Base-by-base conservation (phyloP, 2,329 filamentous ascomycete genomes). In the Beauveria brongniartii region DNA sequence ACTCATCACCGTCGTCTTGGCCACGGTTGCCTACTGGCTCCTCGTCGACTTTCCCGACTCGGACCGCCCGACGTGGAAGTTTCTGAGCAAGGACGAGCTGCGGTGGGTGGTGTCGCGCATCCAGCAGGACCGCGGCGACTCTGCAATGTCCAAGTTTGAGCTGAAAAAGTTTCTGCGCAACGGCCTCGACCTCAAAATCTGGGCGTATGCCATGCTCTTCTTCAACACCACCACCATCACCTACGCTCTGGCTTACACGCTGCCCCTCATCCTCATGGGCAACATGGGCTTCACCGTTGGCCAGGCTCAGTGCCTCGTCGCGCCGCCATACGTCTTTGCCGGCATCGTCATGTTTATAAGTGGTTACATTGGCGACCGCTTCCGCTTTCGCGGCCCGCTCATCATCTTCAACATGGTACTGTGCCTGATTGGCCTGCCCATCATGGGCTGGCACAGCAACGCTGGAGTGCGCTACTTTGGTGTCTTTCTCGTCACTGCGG, bases 201-300 rank as follows among this genome's bases (percentile, higher is more conserved):
- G 86, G 86, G 78, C 72, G 0, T 88, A 85, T 66, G 83, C 79
- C 59, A 66, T 85, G 65, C 78, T 86, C 66, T 83, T 82, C 69
- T 84, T 85, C 75, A 84, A 83, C 71, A 82, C 83, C 2, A 91
- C 89, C 0, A 89, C 88, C 12, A 82, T 90, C 55, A 81, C 82
- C 1, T 94, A 94, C 70, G 85, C 89, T 0, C 81, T 94, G 9
- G 87, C 89, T 2, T 93, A 89, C 72, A 93, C 92, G 69, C 74
- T 92, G 4, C 90, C 90, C 7, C 83, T 92, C 67, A 90, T 94
- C 66, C 82, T 95, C 16, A 73, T 77, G 55, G 67, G 67, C 41
- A 80, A 77, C 70, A 82, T 92, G 77, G 81, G 83, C 16, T 92
- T 90, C 76, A 77, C 73, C 52, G 77, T 87, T 5, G 86, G 79